Percentiles rank a stretch among this genome's conserved stretches.
Evolutionary conservation across 768 basidiomycete species (phyloP).

Genomic region (Dioszegia aurantiaca): DNA sequence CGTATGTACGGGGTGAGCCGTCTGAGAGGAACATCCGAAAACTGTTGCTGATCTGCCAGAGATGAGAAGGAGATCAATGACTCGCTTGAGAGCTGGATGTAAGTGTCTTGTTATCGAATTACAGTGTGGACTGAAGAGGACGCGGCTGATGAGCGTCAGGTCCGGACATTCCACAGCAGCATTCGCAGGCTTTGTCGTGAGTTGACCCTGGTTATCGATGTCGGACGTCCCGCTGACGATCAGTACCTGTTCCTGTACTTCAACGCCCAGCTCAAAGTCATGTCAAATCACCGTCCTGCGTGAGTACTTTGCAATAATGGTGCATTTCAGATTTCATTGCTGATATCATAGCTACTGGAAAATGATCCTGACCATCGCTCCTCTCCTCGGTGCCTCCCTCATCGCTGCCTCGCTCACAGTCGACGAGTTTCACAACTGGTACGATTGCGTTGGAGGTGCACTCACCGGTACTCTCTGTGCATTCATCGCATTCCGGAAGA

Average conservation of each 20-base stretch:
- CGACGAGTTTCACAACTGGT: constrained; percentile 62
- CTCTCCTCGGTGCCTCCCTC: constrained; percentile 60
- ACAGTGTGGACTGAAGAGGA: no score
- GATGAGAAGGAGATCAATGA: constrained; percentile 61
- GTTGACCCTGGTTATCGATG: constrained; percentile 9
- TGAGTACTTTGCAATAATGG: constrained; percentile 11
- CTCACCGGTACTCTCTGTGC: constrained; percentile 58
- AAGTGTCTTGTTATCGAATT: not conserved
- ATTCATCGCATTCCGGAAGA: constrained; percentile 59
- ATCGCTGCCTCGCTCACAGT: constrained; percentile 62
- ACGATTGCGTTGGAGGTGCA: constrained; percentile 61
- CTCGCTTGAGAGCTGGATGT: constrained; percentile 56
- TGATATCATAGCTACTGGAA: constrained; percentile 58
- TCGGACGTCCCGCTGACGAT: not conserved
- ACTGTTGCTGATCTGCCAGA: constrained; percentile 30
- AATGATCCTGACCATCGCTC: constrained; percentile 61
- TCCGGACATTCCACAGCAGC: constrained; percentile 63
- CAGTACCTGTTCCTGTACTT: constrained; percentile 35
- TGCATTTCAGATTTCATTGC: not conserved
- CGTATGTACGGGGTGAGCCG: constrained; percentile 57
- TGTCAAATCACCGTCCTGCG: constrained; percentile 62
- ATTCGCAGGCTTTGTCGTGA: constrained; percentile 59
- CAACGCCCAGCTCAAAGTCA: constrained; percentile 56
- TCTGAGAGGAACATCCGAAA: not conserved
- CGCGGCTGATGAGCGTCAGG: not conserved